A percentile compares a stretch with the other conserved stretches of the same genome.
Conservation (phyloP, 2,329 filamentous ascomycete genomes). For the Colletotrichum kahawae region DNA sequence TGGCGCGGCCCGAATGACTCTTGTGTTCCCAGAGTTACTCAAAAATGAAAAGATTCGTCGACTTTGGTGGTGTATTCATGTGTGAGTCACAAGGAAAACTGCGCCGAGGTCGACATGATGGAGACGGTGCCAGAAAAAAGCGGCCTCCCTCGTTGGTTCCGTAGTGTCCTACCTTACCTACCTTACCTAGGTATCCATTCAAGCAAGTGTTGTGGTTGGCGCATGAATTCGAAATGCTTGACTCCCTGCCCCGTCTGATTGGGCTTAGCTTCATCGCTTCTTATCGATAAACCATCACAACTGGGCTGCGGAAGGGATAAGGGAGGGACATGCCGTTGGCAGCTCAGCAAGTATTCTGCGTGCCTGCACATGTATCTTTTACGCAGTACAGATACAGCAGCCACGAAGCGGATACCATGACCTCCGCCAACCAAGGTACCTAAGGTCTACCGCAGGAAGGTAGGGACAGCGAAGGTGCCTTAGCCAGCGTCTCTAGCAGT, state of each 20-base stretch:
- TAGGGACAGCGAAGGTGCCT: neutral
- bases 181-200: neutral
- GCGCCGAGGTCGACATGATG: neutral
- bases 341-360: neutral
- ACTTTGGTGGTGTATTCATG: neutral
- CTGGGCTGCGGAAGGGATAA: neutral
- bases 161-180: neutral
- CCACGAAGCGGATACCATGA: too few species aligned
- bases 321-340: neutral
- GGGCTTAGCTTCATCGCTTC: neutral
- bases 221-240: conserved; percentile 10
- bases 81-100: neutral
- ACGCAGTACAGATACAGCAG: neutral
- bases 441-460: too few species aligned
- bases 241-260: neutral
- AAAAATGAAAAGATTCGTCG: neutral
- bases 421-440: too few species aligned
- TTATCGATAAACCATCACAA: conserved; percentile 16
- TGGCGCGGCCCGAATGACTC: neutral
- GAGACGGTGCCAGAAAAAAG: neutral
- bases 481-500: neutral
- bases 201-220: neutral
- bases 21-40: neutral
- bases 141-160: neutral
- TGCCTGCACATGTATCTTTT: neutral